Evolutionary conservation across 1,139 yeast genomes (phyloP).

Genomic region (Candida sanyaensis): DNA sequence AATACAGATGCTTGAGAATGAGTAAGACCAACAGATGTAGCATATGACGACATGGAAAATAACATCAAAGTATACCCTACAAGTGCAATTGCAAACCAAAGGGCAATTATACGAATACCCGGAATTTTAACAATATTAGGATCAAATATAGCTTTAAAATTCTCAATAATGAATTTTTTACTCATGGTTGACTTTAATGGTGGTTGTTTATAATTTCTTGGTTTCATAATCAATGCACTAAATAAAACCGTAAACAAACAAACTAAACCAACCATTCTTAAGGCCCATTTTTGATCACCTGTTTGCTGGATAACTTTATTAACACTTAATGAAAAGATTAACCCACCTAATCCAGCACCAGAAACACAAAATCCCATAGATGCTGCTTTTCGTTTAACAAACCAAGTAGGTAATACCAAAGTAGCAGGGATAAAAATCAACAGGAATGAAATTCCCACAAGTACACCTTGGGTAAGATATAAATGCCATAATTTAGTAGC

Average conservation of each 20-base stretch:
- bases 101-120: conserved; percentile 44
- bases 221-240: conserved; percentile 41
- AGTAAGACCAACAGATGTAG: conserved; percentile 58
- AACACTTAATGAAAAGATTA: conserved; percentile 51
- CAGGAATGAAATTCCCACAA: conserved; percentile 63
- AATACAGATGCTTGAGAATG: conserved; percentile 57
- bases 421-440: conserved; percentile 62
- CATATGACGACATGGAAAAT: conserved; percentile 63
- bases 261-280: conserved; percentile 58
- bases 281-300: conserved; percentile 67
- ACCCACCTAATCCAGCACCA: conserved; percentile 72
- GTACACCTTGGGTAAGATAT: conserved; percentile 68
- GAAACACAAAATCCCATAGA: conserved; percentile 62
- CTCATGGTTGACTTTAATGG: conserved; percentile 25
- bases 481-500: conserved; percentile 63
- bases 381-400: conserved; percentile 53
- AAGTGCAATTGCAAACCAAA: conserved; percentile 59
- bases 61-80: conserved; percentile 62
- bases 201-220: conserved; percentile 39
- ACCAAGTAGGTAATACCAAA: conserved; percentile 64
- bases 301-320: conserved; percentile 48
- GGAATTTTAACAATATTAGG: conserved; percentile 29
- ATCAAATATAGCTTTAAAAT: conserved; percentile 28
- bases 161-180: conserved; percentile 20
- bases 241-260: conserved; percentile 42